Percentiles rank a stretch among this genome's conserved stretches.
These are phyloP conservation scores for Ailanthus altissimus DNA, from an alignment of 345 rosid genomes.

Conservation along the genomic window DNA sequence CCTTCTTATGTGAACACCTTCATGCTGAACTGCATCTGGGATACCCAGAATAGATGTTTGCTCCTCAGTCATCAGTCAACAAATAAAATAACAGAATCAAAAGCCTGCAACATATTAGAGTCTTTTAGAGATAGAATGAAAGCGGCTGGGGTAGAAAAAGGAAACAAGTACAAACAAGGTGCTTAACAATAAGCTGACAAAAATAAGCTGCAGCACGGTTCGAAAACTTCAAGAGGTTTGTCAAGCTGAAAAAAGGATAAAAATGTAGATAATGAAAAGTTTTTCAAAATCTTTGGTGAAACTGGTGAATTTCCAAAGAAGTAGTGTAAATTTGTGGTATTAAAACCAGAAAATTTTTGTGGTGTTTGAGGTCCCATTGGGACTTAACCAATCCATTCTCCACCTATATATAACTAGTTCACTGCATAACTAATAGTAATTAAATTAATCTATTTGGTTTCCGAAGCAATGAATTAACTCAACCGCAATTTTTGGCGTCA, in stretches of 20 bases:
- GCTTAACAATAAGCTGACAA: conserved; percentile 10
- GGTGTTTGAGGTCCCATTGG: too few relatives aligned
- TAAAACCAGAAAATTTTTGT: not conserved
- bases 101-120: conserved; percentile 27
- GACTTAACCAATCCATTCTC: not conserved
- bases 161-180: not conserved
- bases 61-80: conserved; percentile 36
- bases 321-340: not conserved
- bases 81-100: not conserved
- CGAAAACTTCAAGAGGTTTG: not conserved
- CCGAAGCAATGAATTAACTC: not conserved
- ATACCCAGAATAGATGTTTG: conserved; percentile 17
- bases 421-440: not conserved
- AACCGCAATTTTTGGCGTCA: not conserved
- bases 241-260: conserved; percentile 13
- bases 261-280: too few relatives aligned
- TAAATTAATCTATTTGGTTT: not conserved
- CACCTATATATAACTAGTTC: not conserved
- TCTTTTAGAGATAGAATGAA: not conserved
- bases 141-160: not conserved
- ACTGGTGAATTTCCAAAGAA: not conserved
- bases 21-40: conserved; percentile 21
- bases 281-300: not conserved
- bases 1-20: conserved; percentile 38
- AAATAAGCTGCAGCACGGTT: not conserved